These are phyloP conservation scores for Arbutus unedo DNA, from an alignment of 148 eudicot species.

Conservation along the genomic window DNA sequence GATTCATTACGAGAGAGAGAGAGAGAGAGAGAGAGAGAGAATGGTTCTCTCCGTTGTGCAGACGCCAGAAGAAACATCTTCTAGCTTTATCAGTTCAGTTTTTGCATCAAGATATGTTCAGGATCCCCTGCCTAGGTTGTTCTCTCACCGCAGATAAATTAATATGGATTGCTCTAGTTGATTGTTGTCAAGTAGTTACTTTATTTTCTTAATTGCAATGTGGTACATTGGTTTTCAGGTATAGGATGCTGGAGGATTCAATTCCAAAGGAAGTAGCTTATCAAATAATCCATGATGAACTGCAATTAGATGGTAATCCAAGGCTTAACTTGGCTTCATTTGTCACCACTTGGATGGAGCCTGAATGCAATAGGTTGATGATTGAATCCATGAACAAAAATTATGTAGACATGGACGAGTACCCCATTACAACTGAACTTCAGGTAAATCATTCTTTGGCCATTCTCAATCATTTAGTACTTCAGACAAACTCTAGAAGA, in stretches of 20 bases:
- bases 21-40: not conserved
- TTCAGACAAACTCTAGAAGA: not conserved
- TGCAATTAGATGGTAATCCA: slow-evolving; percentile 49
- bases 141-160: not conserved
- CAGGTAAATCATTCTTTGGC: slow-evolving; percentile 22
- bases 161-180: not conserved
- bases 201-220: not conserved
- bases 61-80: slow-evolving; percentile 8
- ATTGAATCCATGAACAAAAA: slow-evolving; percentile 34
- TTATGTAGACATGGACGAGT: slow-evolving; percentile 43
- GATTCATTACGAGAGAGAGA: too few species aligned
- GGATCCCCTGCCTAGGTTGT: slow-evolving; percentile 13
- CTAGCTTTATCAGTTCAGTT: slow-evolving; percentile 4
- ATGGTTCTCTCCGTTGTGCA: slow-evolving; percentile 9
- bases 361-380: slow-evolving; percentile 48
- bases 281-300: slow-evolving; percentile 49
- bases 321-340: slow-evolving; percentile 51
- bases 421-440: slow-evolving; percentile 50
- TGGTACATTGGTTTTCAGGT: slow-evolving; percentile 15
- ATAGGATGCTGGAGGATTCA: slow-evolving; percentile 34
- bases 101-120: slow-evolving; percentile 13
- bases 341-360: slow-evolving; percentile 63
- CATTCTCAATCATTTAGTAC: not conserved
- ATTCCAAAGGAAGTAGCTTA: slow-evolving; percentile 51
- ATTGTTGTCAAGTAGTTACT: not conserved